Percentiles rank a stretch among this genome's conserved stretches.
Conservation (phyloP, 73 alveolate genomes). For the Paraurostyla sp. region DNA sequence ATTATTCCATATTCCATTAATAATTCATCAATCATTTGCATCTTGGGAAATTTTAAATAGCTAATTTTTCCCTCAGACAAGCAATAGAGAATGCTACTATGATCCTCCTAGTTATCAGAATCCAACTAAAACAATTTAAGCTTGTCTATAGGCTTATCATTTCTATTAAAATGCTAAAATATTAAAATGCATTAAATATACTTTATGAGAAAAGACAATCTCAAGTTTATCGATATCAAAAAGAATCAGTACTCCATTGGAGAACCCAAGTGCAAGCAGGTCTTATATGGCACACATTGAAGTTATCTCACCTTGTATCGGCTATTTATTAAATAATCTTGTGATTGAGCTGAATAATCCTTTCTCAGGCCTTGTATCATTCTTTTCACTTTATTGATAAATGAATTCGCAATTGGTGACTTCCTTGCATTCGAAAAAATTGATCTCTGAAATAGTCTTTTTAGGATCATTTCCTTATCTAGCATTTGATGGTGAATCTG, state of each 20-base stretch:
- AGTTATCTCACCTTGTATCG: slow-evolving; percentile 34
- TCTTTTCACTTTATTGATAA: slow-evolving; percentile 52
- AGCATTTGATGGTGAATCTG: slow-evolving; percentile 19
- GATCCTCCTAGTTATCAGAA: background rate
- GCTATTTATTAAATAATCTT: background rate
- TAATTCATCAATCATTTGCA: slow-evolving; percentile 46
- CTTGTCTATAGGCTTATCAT: slow-evolving; percentile 58
- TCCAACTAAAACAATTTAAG: slow-evolving; percentile 34
- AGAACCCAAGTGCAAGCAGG: slow-evolving; percentile 44
- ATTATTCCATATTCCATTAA: slow-evolving; percentile 6
- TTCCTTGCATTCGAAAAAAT: slow-evolving; percentile 57
- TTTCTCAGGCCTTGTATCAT: background rate
- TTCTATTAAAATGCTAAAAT: slow-evolving; percentile 41
- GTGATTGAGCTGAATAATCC: slow-evolving; percentile 8
- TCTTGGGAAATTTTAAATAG: slow-evolving; percentile 48
- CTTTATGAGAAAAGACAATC: slow-evolving; percentile 51
- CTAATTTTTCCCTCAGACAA: slow-evolving; percentile 40
- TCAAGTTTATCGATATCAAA: slow-evolving; percentile 51
- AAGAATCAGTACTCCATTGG: slow-evolving; percentile 53
- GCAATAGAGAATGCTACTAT: background rate
- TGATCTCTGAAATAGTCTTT: slow-evolving; percentile 29
- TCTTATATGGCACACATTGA: slow-evolving; percentile 57
- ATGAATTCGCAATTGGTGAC: slow-evolving; percentile 63
- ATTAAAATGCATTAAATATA: background rate
- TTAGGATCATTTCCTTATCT: background rate